Evolutionary conservation across 495 filamentous ascomycete species (phyloP).

Genomic region (Aeminium ludgeri): DNA sequence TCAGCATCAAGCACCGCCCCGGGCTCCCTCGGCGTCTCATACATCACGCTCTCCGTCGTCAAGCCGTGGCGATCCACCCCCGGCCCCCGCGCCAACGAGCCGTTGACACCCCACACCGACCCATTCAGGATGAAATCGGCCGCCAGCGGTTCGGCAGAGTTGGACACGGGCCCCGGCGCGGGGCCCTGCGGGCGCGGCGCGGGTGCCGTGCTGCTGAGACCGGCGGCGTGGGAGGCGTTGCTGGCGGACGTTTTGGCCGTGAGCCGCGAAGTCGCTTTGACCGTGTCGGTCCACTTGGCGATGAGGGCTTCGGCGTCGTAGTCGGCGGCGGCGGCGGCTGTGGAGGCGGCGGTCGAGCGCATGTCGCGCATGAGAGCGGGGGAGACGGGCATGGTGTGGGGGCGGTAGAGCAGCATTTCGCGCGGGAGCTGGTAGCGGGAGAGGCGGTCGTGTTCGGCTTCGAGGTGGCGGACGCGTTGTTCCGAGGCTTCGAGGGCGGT

Average conservation of each 20-base stretch:
- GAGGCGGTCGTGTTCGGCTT: conserved; percentile 49
- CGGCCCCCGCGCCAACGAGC: conserved; percentile 5
- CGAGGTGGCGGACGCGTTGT: conserved; percentile 58
- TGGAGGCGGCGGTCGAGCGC: neutral
- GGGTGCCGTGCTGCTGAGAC: neutral
- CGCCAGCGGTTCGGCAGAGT: neutral
- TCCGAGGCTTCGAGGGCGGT: conserved; percentile 42
- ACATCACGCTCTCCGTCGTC: neutral
- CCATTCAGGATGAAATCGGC: conserved; percentile 11
- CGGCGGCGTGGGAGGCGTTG: neutral
- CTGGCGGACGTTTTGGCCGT: neutral
- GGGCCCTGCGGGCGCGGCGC: too few species aligned
- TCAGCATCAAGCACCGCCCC: conserved; percentile 5
- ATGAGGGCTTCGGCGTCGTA: conserved; percentile 12
- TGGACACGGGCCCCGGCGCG: too few species aligned
- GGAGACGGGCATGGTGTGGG: conserved; percentile 43
- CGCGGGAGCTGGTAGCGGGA: conserved; percentile 51
- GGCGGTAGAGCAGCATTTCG: conserved; percentile 50
- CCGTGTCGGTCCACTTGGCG: conserved; percentile 5
- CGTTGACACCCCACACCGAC: conserved; percentile 8
- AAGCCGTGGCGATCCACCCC: neutral
- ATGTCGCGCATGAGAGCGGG: conserved; percentile 23
- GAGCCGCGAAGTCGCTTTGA: neutral
- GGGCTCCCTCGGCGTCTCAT: conserved; percentile 8
- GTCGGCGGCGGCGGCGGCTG: neutral